These are phyloP conservation scores for Beverwykella pulmonaria DNA, from an alignment of 495 filamentous ascomycete genomes.

Conservation along the genomic window DNA sequence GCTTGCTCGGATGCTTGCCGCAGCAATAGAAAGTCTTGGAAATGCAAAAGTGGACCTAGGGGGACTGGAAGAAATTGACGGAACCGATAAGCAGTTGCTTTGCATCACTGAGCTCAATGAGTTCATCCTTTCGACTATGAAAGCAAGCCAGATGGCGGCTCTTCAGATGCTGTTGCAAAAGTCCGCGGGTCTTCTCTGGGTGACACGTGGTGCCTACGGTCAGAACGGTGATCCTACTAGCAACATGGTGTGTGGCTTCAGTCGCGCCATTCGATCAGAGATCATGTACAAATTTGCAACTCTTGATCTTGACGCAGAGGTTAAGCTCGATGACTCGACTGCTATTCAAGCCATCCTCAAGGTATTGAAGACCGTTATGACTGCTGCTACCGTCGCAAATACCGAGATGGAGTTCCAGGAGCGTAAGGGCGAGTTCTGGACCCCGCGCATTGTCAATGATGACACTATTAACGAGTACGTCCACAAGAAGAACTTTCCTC, in stretches of 20 bases:
- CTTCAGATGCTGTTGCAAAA: conserved; percentile 1
- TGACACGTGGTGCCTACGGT: conserved; percentile 2
- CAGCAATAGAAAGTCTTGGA: too few relatives aligned
- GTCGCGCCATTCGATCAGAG: conserved; percentile 11
- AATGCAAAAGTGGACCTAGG: too few relatives aligned
- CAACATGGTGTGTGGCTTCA: conserved; percentile 16
- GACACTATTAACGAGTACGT: conserved; percentile 12
- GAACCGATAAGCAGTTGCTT: too few relatives aligned
- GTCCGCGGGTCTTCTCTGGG: conserved; percentile 14
- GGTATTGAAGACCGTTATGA: neutral
- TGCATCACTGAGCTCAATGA: conserved; percentile 9
- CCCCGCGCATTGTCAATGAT: conserved; percentile 14
- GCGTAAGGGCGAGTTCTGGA: conserved; percentile 7
- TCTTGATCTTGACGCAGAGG: conserved; percentile 16
- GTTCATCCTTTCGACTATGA: conserved; percentile 5
- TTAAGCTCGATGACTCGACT: neutral
- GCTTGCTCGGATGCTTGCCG: too few relatives aligned
- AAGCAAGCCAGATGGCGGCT: conserved; percentile 1
- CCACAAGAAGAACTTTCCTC: conserved; percentile 4
- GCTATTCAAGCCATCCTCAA: conserved; percentile 10
- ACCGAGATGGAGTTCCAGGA: conserved; percentile 23
- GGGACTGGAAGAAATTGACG: too few relatives aligned
- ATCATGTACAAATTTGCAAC: conserved; percentile 1
- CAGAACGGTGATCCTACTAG: neutral
- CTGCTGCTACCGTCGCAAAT: neutral